Percentiles rank a stretch among this genome's conserved stretches.
Conservation (phyloP, 805 yeast genomes). For the Kazachstania kunashirensis region DNA sequence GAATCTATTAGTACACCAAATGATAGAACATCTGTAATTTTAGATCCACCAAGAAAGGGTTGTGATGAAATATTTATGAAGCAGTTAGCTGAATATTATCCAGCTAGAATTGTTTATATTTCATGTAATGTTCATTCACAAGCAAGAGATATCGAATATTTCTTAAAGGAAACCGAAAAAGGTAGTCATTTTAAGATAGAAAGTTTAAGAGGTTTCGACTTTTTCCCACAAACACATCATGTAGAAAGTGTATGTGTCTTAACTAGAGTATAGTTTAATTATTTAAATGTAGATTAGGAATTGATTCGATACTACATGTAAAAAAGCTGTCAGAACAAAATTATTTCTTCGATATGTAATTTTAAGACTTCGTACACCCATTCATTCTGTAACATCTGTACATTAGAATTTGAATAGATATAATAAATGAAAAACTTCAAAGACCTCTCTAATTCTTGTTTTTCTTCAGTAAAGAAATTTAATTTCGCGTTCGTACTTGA, state of each 20-base stretch:
- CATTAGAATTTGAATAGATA: no score
- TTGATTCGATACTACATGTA: no score
- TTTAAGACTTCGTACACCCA: no score
- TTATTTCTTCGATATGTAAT: no score
- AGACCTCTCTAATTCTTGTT: no score
- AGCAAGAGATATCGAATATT: constrained; percentile 85
- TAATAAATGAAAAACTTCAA: no score
- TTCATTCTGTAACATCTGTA: no score
- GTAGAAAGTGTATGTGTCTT: constrained; percentile 83
- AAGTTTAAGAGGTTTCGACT: constrained; percentile 87
- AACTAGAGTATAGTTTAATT: constrained; percentile 25
- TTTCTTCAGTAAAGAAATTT: no score
- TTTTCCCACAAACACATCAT: constrained; percentile 92
- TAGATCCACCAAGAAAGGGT: constrained; percentile 97
- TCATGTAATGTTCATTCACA: constrained; percentile 97
- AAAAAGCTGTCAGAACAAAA: no score
- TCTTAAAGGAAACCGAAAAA: constrained; percentile 52
- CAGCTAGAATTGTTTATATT: constrained; percentile 83
- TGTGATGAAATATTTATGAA: constrained; percentile 82
- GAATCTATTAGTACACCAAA: constrained; percentile 67
- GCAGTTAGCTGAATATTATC: constrained; percentile 75
- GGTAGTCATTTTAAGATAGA: constrained; percentile 63
- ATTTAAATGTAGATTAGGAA: no score
- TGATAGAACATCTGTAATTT: constrained; percentile 72
- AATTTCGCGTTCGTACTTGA: no score